These are phyloP conservation scores for Batkoa obscura DNA, from an alignment of 371 early-diverging fungal genomes.

Conservation along the genomic window DNA sequence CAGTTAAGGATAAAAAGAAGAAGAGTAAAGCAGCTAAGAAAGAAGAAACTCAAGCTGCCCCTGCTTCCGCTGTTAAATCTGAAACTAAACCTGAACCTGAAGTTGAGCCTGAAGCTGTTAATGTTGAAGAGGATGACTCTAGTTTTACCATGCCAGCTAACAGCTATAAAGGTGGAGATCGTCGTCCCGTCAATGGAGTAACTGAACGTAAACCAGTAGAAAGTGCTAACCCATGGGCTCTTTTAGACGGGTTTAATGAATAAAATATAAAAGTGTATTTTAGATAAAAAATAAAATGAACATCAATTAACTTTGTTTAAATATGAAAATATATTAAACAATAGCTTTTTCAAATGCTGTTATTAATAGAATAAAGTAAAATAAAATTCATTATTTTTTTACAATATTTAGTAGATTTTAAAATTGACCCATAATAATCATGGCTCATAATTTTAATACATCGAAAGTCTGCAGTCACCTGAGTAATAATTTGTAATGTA, in stretches of 20 bases:
- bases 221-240: background rate
- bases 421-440: too few species aligned
- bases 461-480: too few species aligned
- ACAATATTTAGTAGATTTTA: too few species aligned
- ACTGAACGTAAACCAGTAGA: background rate
- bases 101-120: background rate
- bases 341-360: too few species aligned
- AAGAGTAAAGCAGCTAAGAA: background rate
- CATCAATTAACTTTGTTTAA: too few species aligned
- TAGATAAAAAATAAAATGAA: too few species aligned
- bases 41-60: background rate
- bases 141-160: background rate
- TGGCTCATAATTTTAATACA: too few species aligned
- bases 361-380: too few species aligned
- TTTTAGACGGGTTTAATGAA: background rate
- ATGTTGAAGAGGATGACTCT: background rate
- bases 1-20: background rate
- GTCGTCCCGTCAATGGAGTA: background rate
- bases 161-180: background rate
- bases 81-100: background rate
- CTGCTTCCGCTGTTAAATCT: background rate
- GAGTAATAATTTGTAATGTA: too few species aligned
- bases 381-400: too few species aligned
- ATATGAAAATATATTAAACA: too few species aligned
- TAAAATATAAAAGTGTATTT: background rate